Base-by-base conservation (phyloP, 2,329 filamentous ascomycete genomes). In the Alternaria alternata region DNA sequence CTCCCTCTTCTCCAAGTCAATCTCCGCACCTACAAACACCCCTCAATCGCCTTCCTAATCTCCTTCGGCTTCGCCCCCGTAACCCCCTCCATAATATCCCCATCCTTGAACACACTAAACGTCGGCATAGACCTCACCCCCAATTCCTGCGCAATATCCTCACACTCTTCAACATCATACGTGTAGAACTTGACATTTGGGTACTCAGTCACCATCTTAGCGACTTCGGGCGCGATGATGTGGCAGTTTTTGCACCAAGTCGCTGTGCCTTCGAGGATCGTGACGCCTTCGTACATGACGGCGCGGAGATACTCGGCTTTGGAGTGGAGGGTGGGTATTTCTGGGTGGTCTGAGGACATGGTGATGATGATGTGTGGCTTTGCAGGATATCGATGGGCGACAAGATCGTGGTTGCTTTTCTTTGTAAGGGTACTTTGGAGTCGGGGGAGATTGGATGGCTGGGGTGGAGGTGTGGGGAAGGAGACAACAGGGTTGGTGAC, bases 241-340 rank as follows among this genome's bases (percentile, higher is more conserved):
- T 69, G 68, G 67, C 72, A 75, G 39, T 73, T 69, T 34, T 64
- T 24, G 42, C 72, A 75, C 73, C 73, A 74, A 8, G 66, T 68
- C 51, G 73, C 71, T 41, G 72, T 74, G 62, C 67, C 71, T 54
- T 75, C 67, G 57, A 75, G 70, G 60, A 75, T 64, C 12, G 72
- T 74, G 18, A 75, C 66, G 54, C 73, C 73, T 63, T 68, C 65
- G 61, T 74, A 69, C 64, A 66, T 70, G 32, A 75, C 66, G 34
- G 71, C 73, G 59, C 66, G 68, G 22, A 73, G 68, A 61, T 75
- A 74, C 28, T 69, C 69, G 30, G 67, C 54, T 66, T 68, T 71
- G 55, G 65, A 66, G 55, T 65, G 62, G 54, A 74, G 67, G 43
- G 60, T 60, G 8, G 69, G 69, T 28, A 75, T 70, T 11, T 34